These are phyloP conservation scores for Zygoascus hellenicus DNA, from an alignment of 1,139 yeast genomes.

Conservation along the genomic window DNA sequence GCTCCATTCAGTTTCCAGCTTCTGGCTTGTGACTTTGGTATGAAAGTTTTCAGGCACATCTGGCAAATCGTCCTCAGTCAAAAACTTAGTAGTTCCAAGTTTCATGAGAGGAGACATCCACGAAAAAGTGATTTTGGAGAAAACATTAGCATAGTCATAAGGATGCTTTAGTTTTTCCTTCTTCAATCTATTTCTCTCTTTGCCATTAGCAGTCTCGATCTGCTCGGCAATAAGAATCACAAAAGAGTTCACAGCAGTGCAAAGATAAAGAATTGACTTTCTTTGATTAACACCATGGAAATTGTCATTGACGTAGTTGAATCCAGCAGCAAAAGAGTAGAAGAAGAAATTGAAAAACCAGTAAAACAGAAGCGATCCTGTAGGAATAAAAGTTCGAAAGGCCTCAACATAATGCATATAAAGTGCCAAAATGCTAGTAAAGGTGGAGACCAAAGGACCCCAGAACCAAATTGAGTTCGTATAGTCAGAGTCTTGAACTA, in stretches of 20 bases:
- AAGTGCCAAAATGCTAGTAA: slow-evolving; percentile 47
- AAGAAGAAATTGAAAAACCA: slow-evolving; percentile 57
- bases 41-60: slow-evolving; percentile 63
- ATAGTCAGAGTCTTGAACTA: slow-evolving; percentile 3
- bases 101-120: slow-evolving; percentile 95
- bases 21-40: slow-evolving; percentile 38
- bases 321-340: not conserved
- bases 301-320: not conserved
- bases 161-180: slow-evolving; percentile 46
- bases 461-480: slow-evolving; percentile 40
- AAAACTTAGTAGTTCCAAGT: slow-evolving; percentile 67
- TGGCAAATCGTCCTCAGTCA: slow-evolving; percentile 77
- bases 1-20: slow-evolving; percentile 60
- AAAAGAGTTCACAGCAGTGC: slow-evolving; percentile 47
- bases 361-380: slow-evolving; percentile 63
- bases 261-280: slow-evolving; percentile 35
- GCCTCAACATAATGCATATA: slow-evolving; percentile 68
- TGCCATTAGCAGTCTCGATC: slow-evolving; percentile 43
- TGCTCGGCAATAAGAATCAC: slow-evolving; percentile 52
- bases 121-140: slow-evolving; percentile 70
- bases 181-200: slow-evolving; percentile 39
- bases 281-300: slow-evolving; percentile 18
- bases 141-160: slow-evolving; percentile 74
- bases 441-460: slow-evolving; percentile 38
- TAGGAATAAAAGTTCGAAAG: slow-evolving; percentile 56